Conservation (phyloP, 2,329 filamentous ascomycete genomes). For the Rasamsonia emersonii region DNA sequence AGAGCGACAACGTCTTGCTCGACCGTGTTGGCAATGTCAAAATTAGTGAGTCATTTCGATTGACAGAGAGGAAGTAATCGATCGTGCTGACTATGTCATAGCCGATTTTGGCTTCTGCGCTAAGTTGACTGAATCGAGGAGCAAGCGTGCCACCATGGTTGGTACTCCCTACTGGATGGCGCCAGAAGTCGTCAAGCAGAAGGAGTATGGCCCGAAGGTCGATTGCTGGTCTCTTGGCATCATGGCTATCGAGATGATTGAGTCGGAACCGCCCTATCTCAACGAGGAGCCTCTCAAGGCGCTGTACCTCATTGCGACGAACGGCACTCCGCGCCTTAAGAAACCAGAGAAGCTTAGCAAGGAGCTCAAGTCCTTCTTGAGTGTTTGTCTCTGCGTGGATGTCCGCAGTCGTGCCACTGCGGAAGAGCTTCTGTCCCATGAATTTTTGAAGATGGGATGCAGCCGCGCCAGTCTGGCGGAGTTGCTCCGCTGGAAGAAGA, state of each 20-base stretch:
- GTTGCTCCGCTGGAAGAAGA: slow-evolving; percentile 61
- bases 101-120: slow-evolving; percentile 99
- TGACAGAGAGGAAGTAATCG: not conserved
- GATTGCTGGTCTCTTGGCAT: slow-evolving; percentile 99
- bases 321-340: slow-evolving; percentile 93
- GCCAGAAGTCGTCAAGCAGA: slow-evolving; percentile 97
- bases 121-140: slow-evolving; percentile 93
- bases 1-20: slow-evolving; percentile 95
- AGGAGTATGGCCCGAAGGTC: slow-evolving; percentile 96
- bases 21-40: slow-evolving; percentile 94
- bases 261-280: slow-evolving; percentile 93
- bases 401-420: slow-evolving; percentile 91
- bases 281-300: slow-evolving; percentile 98
- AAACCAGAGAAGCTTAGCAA: slow-evolving; percentile 97
- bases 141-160: slow-evolving; percentile 97
- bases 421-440: slow-evolving; percentile 78
- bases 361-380: slow-evolving; percentile 94
- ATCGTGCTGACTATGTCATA: slow-evolving; percentile 26
- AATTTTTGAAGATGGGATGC: slow-evolving; percentile 91
- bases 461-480: slow-evolving; percentile 73
- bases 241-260: slow-evolving; percentile 99
- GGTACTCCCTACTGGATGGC: slow-evolving; percentile 99
- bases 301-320: slow-evolving; percentile 93
- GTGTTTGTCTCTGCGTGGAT: slow-evolving; percentile 92
- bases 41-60: slow-evolving; percentile 62